Percentiles rank a stretch among this genome's conserved stretches.
These are phyloP conservation scores for Mortierella sp. DNA, from an alignment of 371 early-diverging fungal species.

Conservation along the genomic window DNA sequence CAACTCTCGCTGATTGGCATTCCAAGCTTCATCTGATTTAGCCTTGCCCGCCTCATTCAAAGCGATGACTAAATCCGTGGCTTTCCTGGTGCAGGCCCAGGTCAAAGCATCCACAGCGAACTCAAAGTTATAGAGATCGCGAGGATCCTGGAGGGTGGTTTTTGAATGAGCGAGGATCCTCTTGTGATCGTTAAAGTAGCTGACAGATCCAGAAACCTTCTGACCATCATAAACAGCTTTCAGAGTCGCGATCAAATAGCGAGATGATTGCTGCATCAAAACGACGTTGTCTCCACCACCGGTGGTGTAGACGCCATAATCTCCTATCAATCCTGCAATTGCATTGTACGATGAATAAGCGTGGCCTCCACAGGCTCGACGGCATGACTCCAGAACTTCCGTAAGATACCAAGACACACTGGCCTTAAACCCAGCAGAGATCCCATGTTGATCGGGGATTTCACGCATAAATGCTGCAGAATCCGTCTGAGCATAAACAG, in stretches of 20 bases:
- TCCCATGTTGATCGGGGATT: slow-evolving; percentile 73
- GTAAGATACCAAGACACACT: slow-evolving; percentile 69
- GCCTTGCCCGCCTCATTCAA: slow-evolving; percentile 33
- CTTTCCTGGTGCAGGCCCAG: slow-evolving; percentile 55
- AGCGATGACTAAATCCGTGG: slow-evolving; percentile 22
- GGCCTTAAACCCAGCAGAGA: slow-evolving; percentile 70
- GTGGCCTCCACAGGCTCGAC: slow-evolving; percentile 73
- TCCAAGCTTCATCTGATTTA: slow-evolving; percentile 56
- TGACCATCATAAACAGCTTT: slow-evolving; percentile 50
- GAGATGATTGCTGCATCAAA: slow-evolving; percentile 72
- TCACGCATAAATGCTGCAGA: slow-evolving; percentile 62
- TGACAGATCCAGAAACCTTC: slow-evolving; percentile 53
- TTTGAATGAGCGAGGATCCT: slow-evolving; percentile 31
- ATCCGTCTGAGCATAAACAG: slow-evolving; percentile 53
- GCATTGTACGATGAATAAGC: slow-evolving; percentile 78
- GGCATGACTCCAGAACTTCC: slow-evolving; percentile 70
- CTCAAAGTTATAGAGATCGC: slow-evolving; percentile 56
- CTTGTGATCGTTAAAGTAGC: slow-evolving; percentile 56
- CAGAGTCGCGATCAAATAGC: slow-evolving; percentile 59
- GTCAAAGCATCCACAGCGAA: slow-evolving; percentile 52
- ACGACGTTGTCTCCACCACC: slow-evolving; percentile 81
- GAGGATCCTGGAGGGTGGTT: slow-evolving; percentile 45
- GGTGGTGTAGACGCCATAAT: slow-evolving; percentile 79
- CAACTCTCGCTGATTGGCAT: slow-evolving; percentile 56
- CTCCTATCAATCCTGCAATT: slow-evolving; percentile 71